Conservation (phyloP, 106 monocot species). For the Posidonia australis region DNA sequence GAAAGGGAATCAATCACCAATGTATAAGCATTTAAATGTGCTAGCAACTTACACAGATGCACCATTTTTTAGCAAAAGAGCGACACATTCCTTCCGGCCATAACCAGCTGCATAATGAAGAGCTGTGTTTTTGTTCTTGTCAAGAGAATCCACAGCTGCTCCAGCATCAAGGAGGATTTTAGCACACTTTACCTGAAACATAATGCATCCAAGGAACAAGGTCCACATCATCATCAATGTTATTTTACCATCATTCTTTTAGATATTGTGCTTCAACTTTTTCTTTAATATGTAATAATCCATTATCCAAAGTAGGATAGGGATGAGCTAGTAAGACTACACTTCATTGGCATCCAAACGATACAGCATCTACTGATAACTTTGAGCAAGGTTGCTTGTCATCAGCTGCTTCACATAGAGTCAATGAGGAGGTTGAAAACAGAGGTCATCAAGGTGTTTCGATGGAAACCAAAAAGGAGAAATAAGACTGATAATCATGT, state of each 20-base stretch:
- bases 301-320: too few relatives aligned
- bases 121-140: slow-evolving; percentile 97
- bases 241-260: too few relatives aligned
- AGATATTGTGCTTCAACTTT: too few relatives aligned
- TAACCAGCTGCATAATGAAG: slow-evolving; percentile 98
- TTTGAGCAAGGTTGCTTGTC: too few relatives aligned
- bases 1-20: neutral
- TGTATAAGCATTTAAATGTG: neutral
- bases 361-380: too few relatives aligned
- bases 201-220: slow-evolving; percentile 1
- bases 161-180: slow-evolving; percentile 79
- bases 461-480: too few relatives aligned
- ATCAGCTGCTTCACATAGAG: too few relatives aligned
- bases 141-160: slow-evolving; percentile 65
- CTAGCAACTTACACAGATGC: slow-evolving; percentile 77
- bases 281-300: too few relatives aligned
- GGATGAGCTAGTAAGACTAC: too few relatives aligned
- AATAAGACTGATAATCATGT: too few relatives aligned
- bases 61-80: slow-evolving; percentile 63
- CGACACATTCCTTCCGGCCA: slow-evolving; percentile 89
- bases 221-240: neutral
- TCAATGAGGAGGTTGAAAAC: too few relatives aligned
- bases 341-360: neutral
- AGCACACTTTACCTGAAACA: slow-evolving; percentile 67
- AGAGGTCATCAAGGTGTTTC: too few relatives aligned